These are phyloP conservation scores for Fusarium sterilihyphosum DNA, from an alignment of 2,329 filamentous ascomycete species.

Conservation along the genomic window DNA sequence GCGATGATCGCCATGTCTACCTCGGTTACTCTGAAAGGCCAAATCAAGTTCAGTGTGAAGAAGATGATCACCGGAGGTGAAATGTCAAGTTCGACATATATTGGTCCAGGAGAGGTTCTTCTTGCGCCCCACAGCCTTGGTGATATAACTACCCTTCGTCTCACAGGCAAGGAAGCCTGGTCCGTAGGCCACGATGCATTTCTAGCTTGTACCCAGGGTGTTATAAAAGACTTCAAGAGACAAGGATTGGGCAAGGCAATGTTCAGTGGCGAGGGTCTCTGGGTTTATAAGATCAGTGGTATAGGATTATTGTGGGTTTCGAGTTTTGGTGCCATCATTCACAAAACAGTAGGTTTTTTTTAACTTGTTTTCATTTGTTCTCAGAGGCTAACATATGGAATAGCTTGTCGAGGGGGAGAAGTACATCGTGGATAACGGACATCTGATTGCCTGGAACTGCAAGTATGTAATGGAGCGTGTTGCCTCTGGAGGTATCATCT, in stretches of 20 bases:
- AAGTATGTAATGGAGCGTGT: conserved; percentile 92
- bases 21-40: conserved; percentile 83
- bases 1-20: conserved; percentile 96
- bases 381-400: conserved; percentile 12
- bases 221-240: conserved; percentile 86
- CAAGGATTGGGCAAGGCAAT: conserved; percentile 90
- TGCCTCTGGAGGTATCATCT: conserved; percentile 91
- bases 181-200: conserved; percentile 88
- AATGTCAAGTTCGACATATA: conserved; percentile 80
- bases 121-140: conserved; percentile 83
- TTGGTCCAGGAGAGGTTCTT: conserved; percentile 89
- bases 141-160: conserved; percentile 82
- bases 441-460: conserved; percentile 96
- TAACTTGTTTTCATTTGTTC: too few relatives aligned
- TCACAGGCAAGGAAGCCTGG: conserved; percentile 81
- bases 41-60: conserved; percentile 87
- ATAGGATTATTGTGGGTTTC: conserved; percentile 87
- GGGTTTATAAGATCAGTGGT: conserved; percentile 87
- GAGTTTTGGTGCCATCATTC: conserved; percentile 93
- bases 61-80: conserved; percentile 88
- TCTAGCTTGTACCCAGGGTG: conserved; percentile 84
- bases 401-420: conserved; percentile 75
- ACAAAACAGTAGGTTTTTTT: conserved; percentile 79
- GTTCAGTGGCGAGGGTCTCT: conserved; percentile 92
- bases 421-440: conserved; percentile 93